phyloP scores from a whole-genome alignment of 257 asterid species.

The Petunia secreta region DNA sequence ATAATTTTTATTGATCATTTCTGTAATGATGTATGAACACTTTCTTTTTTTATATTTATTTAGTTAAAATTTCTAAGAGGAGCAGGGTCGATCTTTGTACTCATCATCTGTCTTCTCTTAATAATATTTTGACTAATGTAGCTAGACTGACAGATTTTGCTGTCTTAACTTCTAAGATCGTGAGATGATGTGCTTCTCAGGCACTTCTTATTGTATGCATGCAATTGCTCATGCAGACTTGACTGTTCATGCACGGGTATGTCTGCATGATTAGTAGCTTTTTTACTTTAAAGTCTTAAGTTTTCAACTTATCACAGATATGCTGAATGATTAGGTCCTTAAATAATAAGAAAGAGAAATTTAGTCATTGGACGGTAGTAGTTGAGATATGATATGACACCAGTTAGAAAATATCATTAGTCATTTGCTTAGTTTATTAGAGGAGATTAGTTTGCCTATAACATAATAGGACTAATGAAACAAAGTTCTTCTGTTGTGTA shows the following conservation, averaged over 20 bases:
- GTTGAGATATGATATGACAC: not conserved
- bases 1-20: not conserved
- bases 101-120: not conserved
- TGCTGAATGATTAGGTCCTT: not conserved
- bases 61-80: not conserved
- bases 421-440: not conserved
- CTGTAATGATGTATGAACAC: not conserved
- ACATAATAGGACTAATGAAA: not conserved
- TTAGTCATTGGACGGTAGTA: not conserved
- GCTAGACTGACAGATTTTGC: not conserved
- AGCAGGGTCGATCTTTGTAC: not conserved
- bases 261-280: not conserved
- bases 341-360: not conserved
- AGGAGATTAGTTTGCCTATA: not conserved
- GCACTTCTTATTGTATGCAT: slow-evolving; percentile 23
- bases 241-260: not conserved
- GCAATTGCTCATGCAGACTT: not conserved
- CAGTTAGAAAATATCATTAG: not conserved
- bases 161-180: not conserved
- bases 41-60: too few relatives aligned
- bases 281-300: not conserved
- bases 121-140: not conserved
- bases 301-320: not conserved
- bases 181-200: slow-evolving; percentile 19
- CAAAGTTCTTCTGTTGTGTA: not conserved